Evolutionary conservation across 163 green algal genomes (phyloP).

Genomic region (Prototheca wickerhamii): DNA sequence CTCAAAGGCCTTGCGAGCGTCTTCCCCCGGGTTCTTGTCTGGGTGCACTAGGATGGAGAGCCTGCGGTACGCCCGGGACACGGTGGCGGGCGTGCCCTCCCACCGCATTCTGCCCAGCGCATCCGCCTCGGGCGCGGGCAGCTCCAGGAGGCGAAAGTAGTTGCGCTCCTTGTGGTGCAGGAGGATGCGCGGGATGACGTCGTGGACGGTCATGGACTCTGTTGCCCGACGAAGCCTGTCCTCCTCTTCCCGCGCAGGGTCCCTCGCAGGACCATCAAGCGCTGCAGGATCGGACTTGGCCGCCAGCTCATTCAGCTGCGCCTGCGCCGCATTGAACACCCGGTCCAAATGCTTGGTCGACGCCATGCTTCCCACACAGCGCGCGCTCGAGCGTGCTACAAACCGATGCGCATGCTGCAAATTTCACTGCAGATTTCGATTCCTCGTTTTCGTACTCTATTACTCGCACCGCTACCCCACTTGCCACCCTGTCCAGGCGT

Average conservation of each 20-base stretch:
- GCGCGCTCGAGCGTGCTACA: too few relatives aligned
- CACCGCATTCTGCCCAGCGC: slow-evolving; percentile 51
- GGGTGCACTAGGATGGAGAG: slow-evolving; percentile 71
- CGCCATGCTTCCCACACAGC: too few relatives aligned
- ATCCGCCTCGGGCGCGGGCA: slow-evolving; percentile 56
- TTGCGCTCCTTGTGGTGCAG: slow-evolving; percentile 46
- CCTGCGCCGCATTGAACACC: not conserved
- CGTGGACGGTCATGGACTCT: slow-evolving; percentile 29
- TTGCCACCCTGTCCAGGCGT: too few relatives aligned
- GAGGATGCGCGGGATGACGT: slow-evolving; percentile 51
- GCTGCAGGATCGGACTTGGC: not conserved
- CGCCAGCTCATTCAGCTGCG: not conserved
- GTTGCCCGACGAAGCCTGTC: slow-evolving; percentile 20
- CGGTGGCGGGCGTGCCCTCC: slow-evolving; percentile 37
- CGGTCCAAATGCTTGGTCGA: not conserved
- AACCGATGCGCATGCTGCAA: too few relatives aligned
- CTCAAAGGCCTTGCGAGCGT: slow-evolving; percentile 62
- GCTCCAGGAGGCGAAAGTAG: slow-evolving; percentile 61
- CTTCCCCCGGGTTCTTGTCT: slow-evolving; percentile 63
- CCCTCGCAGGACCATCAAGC: not conserved
- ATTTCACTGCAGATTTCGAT: too few relatives aligned
- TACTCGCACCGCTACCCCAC: too few relatives aligned
- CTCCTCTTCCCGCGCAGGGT: slow-evolving; percentile 18
- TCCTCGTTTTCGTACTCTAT: too few relatives aligned
- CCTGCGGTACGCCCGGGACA: slow-evolving; percentile 59